A percentile compares a stretch with the other conserved stretches of the same genome.
These are phyloP conservation scores for Sporothrix pallida DNA, from an alignment of 2,329 filamentous ascomycete species.

Conservation along the genomic window DNA sequence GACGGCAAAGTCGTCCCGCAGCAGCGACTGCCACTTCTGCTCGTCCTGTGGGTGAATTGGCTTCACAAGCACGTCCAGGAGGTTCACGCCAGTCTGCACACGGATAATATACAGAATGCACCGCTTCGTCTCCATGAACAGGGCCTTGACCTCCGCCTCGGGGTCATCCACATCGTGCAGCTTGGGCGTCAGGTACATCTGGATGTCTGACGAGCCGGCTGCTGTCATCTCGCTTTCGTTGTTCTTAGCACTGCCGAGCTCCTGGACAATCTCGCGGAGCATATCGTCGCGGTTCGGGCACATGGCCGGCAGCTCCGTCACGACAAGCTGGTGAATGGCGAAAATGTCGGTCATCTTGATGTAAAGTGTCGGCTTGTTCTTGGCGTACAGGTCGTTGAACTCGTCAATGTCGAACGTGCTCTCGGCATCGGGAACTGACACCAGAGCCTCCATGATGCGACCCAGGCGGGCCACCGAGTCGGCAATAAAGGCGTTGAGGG, in stretches of 20 bases:
- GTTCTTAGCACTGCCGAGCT: conserved; percentile 93
- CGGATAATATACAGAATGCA: conserved; percentile 98
- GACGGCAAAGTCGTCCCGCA: conserved; percentile 80
- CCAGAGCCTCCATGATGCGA: conserved; percentile 75
- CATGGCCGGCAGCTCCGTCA: conserved; percentile 76
- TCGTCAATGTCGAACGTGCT: conserved; percentile 97
- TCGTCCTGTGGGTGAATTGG: conserved; percentile 88
- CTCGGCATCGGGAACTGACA: conserved; percentile 85
- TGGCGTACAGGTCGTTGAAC: conserved; percentile 96
- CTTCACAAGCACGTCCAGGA: conserved; percentile 95
- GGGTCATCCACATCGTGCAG: conserved; percentile 90
- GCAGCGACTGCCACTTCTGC: conserved; percentile 79
- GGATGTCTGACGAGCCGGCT: conserved; percentile 86
- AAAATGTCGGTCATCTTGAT: conserved; percentile 99
- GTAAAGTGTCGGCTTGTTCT: conserved; percentile 96
- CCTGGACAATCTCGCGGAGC: conserved; percentile 87
- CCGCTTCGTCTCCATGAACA: conserved; percentile 98
- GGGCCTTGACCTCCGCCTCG: conserved; percentile 85
- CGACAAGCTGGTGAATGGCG: conserved; percentile 87
- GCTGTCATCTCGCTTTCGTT: conserved; percentile 93
- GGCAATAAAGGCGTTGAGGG: conserved; percentile 86
- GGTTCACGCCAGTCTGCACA: conserved; percentile 85
- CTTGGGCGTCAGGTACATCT: conserved; percentile 86
- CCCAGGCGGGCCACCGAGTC: conserved; percentile 82
- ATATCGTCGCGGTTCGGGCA: conserved; percentile 84